phyloP scores from a whole-genome alignment of 495 filamentous ascomycete genomes.

The Patellaria atrata region DNA sequence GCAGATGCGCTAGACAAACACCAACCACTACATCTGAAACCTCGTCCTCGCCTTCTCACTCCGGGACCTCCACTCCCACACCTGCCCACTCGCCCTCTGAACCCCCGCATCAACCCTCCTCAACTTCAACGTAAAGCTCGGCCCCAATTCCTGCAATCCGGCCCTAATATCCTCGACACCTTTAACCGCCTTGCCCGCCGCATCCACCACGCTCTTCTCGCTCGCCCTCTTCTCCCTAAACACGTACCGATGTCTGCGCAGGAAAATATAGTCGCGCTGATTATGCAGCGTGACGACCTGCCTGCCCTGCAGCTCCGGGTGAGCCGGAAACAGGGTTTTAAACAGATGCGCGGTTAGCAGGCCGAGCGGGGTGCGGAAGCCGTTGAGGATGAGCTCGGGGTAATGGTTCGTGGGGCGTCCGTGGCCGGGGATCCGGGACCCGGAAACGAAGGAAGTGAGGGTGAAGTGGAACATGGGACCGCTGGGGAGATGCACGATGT shows the following conservation, averaged over 20 bases:
- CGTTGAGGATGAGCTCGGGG: conserved; percentile 88
- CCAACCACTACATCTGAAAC: conserved; percentile 62
- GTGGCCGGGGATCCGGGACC: conserved; percentile 71
- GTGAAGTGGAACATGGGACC: conserved; percentile 84
- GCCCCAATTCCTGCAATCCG: conserved; percentile 75
- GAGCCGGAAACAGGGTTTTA: conserved; percentile 64
- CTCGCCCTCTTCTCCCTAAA: conserved; percentile 74
- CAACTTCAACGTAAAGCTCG: conserved; percentile 74
- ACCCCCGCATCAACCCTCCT: conserved; percentile 85
- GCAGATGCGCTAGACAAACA: too few species aligned
- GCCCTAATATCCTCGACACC: conserved; percentile 70
- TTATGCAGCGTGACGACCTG: conserved; percentile 90
- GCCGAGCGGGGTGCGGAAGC: conserved; percentile 87
- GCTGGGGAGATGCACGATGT: conserved; percentile 64
- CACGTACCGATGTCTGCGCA: conserved; percentile 77
- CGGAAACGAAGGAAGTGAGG: conserved; percentile 74
- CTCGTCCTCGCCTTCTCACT: conserved; percentile 89
- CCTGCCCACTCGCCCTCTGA: conserved; percentile 62
- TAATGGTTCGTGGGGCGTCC: conserved; percentile 79
- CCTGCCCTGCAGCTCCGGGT: conserved; percentile 67
- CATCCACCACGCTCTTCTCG: conserved; percentile 73
- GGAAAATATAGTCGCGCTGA: conserved; percentile 91
- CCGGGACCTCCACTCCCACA: conserved; percentile 88
- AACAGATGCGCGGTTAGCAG: conserved; percentile 79
- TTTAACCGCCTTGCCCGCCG: conserved; percentile 75